These are phyloP conservation scores for Leishmania guyanensis DNA, from an alignment of 208 protist species.

Conservation along the genomic window DNA sequence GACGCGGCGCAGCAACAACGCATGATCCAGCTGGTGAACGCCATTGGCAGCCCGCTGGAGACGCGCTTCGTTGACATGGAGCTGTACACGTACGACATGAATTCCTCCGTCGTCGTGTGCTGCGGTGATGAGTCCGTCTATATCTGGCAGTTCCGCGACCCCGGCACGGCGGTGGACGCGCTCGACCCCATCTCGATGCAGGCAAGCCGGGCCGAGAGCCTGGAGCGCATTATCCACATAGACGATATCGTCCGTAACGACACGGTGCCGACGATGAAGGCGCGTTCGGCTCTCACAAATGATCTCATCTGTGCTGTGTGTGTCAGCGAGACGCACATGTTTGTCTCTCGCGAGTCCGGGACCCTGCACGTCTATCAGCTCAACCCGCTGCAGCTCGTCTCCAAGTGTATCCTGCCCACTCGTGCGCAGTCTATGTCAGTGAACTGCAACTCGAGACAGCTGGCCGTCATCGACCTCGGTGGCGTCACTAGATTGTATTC, in stretches of 20 bases:
- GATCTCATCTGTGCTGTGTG: conserved; percentile 92
- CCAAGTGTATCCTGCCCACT: conserved; percentile 72
- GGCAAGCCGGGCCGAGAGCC: conserved; percentile 65
- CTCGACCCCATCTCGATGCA: conserved; percentile 86
- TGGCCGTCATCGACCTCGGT: conserved; percentile 92
- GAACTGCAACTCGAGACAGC: conserved; percentile 91
- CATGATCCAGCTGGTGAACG: conserved; percentile 93
- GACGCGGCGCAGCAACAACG: conserved; percentile 55
- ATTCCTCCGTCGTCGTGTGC: conserved; percentile 91
- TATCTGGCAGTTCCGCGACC: conserved; percentile 95
- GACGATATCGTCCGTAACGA: conserved; percentile 89
- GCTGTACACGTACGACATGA: conserved; percentile 89
- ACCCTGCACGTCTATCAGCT: conserved; percentile 90
- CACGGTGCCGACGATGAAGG: conserved; percentile 45
- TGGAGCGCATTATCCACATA: conserved; percentile 91
- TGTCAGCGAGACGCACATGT: conserved; percentile 79
- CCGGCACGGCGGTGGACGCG: conserved; percentile 65
- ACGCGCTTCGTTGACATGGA: conserved; percentile 93
- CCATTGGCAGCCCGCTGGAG: conserved; percentile 95
- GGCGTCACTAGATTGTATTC: conserved; percentile 76
- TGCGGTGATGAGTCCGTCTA: conserved; percentile 92
- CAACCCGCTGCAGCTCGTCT: conserved; percentile 79
- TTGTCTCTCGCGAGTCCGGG: conserved; percentile 92
- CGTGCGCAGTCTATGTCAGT: conserved; percentile 84
- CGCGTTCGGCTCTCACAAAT: conserved; percentile 80